Conservation (phyloP, 225 moss, liverwort and hornwort species). For the Straminergon stramineum region DNA sequence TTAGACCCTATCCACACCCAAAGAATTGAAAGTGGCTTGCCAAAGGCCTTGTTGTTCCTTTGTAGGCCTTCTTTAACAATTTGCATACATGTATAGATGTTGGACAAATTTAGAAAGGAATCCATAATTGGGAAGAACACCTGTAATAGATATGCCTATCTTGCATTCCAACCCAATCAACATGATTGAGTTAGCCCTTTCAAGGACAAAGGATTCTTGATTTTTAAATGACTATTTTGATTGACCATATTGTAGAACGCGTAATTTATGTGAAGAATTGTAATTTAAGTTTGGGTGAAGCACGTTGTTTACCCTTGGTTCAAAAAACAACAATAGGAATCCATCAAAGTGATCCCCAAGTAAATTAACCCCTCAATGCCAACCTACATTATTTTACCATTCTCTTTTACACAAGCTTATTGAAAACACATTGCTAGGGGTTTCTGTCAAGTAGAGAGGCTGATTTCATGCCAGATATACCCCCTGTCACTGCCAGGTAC, state of each 20-base stretch:
- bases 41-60: not conserved
- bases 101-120: too few relatives aligned
- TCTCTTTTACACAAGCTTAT: not conserved
- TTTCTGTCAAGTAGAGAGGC: too few relatives aligned
- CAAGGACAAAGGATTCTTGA: not conserved
- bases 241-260: not conserved
- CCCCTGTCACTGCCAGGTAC: too few relatives aligned
- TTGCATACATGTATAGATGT: too few relatives aligned
- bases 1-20: rapidly evolving
- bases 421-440: too few relatives aligned
- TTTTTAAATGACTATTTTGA: not conserved
- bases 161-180: not conserved
- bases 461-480: too few relatives aligned
- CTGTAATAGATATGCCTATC: too few relatives aligned
- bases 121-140: too few relatives aligned
- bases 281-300: not conserved
- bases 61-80: not conserved
- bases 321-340: not conserved
- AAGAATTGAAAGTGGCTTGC: not conserved
- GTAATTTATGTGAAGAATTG: not conserved
- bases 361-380: not conserved
- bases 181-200: not conserved
- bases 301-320: not conserved
- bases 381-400: not conserved
- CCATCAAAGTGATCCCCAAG: not conserved